Evolutionary conservation across 768 basidiomycete genomes (phyloP).

Genomic region (Lentinula lateritia): DNA sequence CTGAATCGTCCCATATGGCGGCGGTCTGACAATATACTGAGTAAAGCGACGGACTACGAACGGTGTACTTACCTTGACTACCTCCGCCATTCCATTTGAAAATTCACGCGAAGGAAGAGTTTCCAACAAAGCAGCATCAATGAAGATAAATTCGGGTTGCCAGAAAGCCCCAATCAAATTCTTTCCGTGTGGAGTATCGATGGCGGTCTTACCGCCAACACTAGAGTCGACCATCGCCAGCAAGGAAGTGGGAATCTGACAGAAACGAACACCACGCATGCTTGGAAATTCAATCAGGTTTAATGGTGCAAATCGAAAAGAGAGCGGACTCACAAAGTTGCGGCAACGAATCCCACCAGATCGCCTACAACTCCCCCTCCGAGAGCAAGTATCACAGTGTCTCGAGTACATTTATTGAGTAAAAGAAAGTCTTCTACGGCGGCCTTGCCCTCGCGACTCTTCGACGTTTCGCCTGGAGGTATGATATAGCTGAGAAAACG

Average conservation of each 20-base stretch:
- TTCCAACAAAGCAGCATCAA: slow-evolving; percentile 93
- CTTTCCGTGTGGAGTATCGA: slow-evolving; percentile 97
- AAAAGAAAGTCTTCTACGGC: slow-evolving; percentile 91
- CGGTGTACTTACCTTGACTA: slow-evolving; percentile 68
- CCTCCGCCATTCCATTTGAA: slow-evolving; percentile 98
- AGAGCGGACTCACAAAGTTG: slow-evolving; percentile 75
- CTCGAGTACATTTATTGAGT: slow-evolving; percentile 82
- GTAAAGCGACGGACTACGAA: not conserved
- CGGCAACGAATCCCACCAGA: slow-evolving; percentile 92
- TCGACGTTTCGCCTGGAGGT: slow-evolving; percentile 88
- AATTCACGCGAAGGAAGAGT: slow-evolving; percentile 90
- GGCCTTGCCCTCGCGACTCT: slow-evolving; percentile 88
- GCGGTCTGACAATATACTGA: slow-evolving; percentile 63
- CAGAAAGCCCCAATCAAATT: slow-evolving; percentile 98
- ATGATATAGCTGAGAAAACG: slow-evolving; percentile 78
- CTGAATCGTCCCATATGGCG: slow-evolving; percentile 94
- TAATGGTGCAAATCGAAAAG: not conserved
- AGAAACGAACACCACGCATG: slow-evolving; percentile 95
- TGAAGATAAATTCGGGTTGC: slow-evolving; percentile 97
- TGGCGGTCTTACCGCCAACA: slow-evolving; percentile 98
- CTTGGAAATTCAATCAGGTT: slow-evolving; percentile 31
- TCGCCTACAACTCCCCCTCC: slow-evolving; percentile 98
- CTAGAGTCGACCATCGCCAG: slow-evolving; percentile 99
- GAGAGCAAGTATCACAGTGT: slow-evolving; percentile 88
- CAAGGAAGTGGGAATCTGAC: slow-evolving; percentile 94